Evolutionary conservation across 1,284 basidiomycete species (phyloP).

Genomic region (Amylostereum areolatum): DNA sequence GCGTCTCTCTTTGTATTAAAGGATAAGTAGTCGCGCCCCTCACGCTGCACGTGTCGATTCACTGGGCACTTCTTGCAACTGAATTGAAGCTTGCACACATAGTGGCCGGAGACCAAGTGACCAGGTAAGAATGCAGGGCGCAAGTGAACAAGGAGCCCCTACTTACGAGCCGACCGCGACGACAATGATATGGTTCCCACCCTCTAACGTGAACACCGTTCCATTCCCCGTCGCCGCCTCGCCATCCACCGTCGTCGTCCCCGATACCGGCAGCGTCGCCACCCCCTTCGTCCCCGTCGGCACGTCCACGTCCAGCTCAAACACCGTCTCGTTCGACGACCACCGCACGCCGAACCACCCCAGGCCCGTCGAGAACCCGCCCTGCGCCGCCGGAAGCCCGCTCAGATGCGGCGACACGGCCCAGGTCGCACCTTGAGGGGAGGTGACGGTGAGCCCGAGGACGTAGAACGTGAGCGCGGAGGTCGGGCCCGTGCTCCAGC

Average conservation of each 20-base stretch:
- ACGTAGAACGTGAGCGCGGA: conserved; percentile 37
- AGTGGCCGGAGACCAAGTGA: no score
- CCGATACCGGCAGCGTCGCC: conserved; percentile 24
- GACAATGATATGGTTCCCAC: background rate
- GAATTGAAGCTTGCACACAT: no score
- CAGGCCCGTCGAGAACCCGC: conserved; percentile 35
- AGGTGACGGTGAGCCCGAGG: conserved; percentile 34
- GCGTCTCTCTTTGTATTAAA: no score
- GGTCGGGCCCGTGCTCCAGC: conserved; percentile 30
- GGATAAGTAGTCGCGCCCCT: no score
- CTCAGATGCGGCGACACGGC: conserved; percentile 35
- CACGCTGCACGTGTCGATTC: no score
- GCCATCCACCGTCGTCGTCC: conserved; percentile 24
- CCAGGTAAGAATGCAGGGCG: no score
- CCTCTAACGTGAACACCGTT: background rate
- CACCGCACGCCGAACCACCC: conserved; percentile 36
- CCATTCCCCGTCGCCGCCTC: background rate
- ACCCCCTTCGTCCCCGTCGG: conserved; percentile 28
- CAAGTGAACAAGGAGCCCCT: no score
- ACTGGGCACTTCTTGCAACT: no score
- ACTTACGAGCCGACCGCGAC: no score
- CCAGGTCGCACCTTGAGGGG: conserved; percentile 34
- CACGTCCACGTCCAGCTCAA: conserved; percentile 23
- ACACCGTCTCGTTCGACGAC: conserved; percentile 14
- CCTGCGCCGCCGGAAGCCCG: conserved; percentile 32